A percentile compares a stretch with the other conserved stretches of the same genome.
Conservation (phyloP, 495 filamentous ascomycete genomes). For the Tuber calosporum region DNA sequence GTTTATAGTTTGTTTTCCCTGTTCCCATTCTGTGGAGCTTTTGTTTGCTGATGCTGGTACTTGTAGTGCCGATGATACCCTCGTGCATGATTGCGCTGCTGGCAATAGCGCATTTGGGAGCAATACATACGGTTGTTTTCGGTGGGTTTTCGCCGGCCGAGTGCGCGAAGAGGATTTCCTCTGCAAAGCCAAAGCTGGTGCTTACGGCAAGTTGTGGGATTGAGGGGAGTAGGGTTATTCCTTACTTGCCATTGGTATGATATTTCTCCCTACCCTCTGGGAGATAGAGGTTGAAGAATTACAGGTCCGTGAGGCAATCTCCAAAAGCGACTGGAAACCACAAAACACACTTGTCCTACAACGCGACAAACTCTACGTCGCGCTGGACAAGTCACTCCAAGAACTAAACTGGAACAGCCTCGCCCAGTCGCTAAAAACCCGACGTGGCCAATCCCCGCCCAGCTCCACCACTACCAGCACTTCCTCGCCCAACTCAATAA, state of each 20-base stretch:
- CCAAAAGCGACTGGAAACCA: slow-evolving; percentile 49
- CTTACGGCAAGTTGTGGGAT: slow-evolving; percentile 90
- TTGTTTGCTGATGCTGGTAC: slow-evolving; percentile 36
- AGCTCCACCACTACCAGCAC: not conserved
- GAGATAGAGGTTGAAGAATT: slow-evolving; percentile 8
- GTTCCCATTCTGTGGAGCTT: not conserved
- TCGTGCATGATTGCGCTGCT: slow-evolving; percentile 77
- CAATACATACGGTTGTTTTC: slow-evolving; percentile 86
- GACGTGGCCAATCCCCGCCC: slow-evolving; percentile 49
- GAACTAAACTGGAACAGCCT: slow-evolving; percentile 75
- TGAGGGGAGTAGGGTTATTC: slow-evolving; percentile 54
- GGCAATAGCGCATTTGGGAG: slow-evolving; percentile 71
- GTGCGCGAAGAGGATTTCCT: slow-evolving; percentile 82
- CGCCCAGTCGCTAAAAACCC: slow-evolving; percentile 57
- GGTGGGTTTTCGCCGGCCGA: slow-evolving; percentile 78
- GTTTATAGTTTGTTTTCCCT: slow-evolving; percentile 64
- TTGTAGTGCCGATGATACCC: slow-evolving; percentile 91
- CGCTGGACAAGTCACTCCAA: slow-evolving; percentile 54
- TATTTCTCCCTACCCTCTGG: not conserved
- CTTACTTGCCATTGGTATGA: slow-evolving; percentile 35
- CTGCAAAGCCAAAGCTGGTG: slow-evolving; percentile 64
- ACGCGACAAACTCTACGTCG: slow-evolving; percentile 68
- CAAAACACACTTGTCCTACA: slow-evolving; percentile 45
- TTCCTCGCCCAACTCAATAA: not conserved
- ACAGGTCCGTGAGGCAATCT: slow-evolving; percentile 45